These are phyloP conservation scores for Clarkia xantiana DNA, from an alignment of 345 rosid species.

Conservation along the genomic window DNA sequence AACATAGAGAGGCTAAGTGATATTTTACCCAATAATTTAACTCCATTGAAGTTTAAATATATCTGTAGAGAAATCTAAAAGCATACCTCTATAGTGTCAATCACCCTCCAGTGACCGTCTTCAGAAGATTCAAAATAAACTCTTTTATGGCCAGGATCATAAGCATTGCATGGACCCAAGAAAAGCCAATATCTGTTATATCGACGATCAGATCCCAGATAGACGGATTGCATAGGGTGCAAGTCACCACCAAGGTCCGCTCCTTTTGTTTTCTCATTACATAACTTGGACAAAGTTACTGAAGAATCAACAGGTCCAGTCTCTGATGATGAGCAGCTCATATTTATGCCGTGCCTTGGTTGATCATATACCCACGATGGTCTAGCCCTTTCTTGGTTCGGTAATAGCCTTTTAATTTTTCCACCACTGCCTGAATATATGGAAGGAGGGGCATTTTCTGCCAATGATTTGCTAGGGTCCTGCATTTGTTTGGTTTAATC, in stretches of 20 bases:
- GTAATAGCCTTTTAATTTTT: conserved; percentile 64
- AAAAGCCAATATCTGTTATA: conserved; percentile 96
- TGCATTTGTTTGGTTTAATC: conserved; percentile 12
- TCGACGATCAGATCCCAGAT: conserved; percentile 93
- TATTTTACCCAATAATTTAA: too few relatives aligned
- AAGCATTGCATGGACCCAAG: conserved; percentile 75
- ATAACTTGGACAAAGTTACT: conserved; percentile 19
- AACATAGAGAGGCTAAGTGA: too few relatives aligned
- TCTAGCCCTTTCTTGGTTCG: conserved; percentile 29
- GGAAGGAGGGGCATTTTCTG: conserved; percentile 30
- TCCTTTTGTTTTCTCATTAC: conserved; percentile 17
- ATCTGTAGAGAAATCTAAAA: conserved; percentile 4
- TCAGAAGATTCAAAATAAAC: conserved; percentile 95
- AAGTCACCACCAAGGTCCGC: conserved; percentile 19
- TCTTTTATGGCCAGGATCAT: conserved; percentile 90
- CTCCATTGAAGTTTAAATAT: too few relatives aligned
- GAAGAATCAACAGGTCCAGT: conserved; percentile 62
- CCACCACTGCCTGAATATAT: conserved; percentile 67
- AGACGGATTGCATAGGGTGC: conserved; percentile 83
- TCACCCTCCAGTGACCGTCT: conserved; percentile 96
- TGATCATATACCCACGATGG: conserved; percentile 62
- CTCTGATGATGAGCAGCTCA: conserved; percentile 25
- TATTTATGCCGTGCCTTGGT: conserved; percentile 19
- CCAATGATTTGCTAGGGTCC: conserved; percentile 34
- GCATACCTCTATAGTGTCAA: conserved; percentile 69